Evolutionary conservation across 2,329 filamentous ascomycete species (phyloP), one percentile per base, ranked within the genome.

Genomic region (Bimuria novae-zelandiae): DNA sequence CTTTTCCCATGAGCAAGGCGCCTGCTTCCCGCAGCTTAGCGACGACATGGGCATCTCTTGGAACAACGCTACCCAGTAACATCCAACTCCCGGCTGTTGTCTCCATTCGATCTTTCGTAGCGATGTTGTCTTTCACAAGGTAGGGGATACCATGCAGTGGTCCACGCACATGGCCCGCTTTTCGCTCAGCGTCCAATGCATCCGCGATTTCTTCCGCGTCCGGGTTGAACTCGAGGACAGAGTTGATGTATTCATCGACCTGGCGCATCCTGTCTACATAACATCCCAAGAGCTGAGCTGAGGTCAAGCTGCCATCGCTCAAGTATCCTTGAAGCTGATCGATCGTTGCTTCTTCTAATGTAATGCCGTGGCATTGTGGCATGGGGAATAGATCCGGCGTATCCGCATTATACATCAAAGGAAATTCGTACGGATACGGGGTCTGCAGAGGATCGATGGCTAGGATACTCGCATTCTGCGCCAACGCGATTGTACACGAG

Each of bases 61-160:
- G 86, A 0, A 89, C 84, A 0, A 86, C 75, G 40, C 79, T 85
- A 1, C 88, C 88, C 1, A 88, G 70, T 0, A 92, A 78, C 16
- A 84, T 84, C 80, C 79, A 86, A 63, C 81, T 84, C 0, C 89
- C 89, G 0, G 88, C 88, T 0, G 89, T 91, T 0, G 88, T 92
- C 66, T 91, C 82, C 80, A 92, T 83, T 46, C 81, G 81, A 67
- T 90, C 88, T 57, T 84, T 84, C 7, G 82, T 84, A 1, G 68
- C 70, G 25, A 72, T 71, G 39, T 70, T 72, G 27, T 92, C 88
- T 72, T 92, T 92, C 58, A 90, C 82, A 2, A 88, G 77, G 67
- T 89, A 89, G 0, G 89, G 89, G 37, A 92, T 89, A 3, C 89
- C 89, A 67, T 92, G 89, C 1, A 92, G 78, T 1, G 84, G 84